Evolutionary conservation across 2,329 filamentous ascomycete genomes (phyloP), one percentile per base, ranked within the genome.

Genomic region (Trichoderma polysporum): DNA sequence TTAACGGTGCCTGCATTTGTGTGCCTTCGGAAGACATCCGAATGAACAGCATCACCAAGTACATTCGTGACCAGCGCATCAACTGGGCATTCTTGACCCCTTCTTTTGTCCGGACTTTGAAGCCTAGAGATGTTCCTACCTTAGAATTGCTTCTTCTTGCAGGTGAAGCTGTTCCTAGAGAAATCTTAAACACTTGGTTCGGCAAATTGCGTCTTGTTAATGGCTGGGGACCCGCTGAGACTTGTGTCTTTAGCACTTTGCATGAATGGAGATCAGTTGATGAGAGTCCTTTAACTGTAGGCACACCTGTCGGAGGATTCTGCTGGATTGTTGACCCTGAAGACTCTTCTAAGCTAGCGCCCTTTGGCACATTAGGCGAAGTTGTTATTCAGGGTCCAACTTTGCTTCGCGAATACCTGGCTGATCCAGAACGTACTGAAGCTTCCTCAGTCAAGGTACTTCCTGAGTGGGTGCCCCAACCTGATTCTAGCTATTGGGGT

Each of bases 311-410:
- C 2, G 65, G 58, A 9, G 49, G 50, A 10, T 49, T 50, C 31
- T 68, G 56, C 29, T 69, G 66, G 68, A 59, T 69, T 41, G 61
- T 66, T 3, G 57, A 66, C 12, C 41, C 61, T 2, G 56, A 35
- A 27, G 33, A 69, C 35, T 35, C 54, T 0, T 10, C 50, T 12
- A 56, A 66, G 29, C 13, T 69, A 5, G 65, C 65, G 25, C 65
- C 65, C 8, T 19, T 47, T 5, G 65, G 65, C 4, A 63, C 58
- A 25, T 2, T 67, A 2, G 65, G 65, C 3, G 65, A 67, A 10
- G 19, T 67, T 10, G 57, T 67, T 4, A 31, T 67, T 2, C 57
- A 67, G 15, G 65, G 65, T 4, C 65, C 65, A 2, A 67, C 27
- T 12, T 12, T 67, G 2, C 47, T 63, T 9, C 56, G 58, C n/a